Evolutionary conservation across 495 filamentous ascomycete genomes (phyloP).

Genomic region (Penicillium angulare): DNA sequence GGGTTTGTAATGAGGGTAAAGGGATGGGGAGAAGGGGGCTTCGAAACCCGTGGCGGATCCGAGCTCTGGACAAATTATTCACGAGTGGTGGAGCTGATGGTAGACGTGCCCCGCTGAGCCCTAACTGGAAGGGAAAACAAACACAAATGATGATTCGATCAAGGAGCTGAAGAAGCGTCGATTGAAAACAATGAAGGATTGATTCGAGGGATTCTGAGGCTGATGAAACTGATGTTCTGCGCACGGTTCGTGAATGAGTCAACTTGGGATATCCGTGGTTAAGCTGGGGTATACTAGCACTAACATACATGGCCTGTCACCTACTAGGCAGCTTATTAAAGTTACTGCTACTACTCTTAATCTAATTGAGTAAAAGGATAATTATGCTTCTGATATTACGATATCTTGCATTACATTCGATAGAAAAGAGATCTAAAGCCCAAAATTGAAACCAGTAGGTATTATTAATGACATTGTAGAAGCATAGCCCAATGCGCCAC

Average conservation of each 20-base stretch:
- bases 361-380: too few relatives aligned
- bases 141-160: not conserved
- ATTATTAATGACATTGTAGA: conserved; percentile 26
- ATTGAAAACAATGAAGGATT: too few relatives aligned
- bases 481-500: conserved; percentile 7
- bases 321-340: too few relatives aligned
- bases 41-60: conserved; percentile 19
- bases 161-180: not conserved
- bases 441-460: conserved; percentile 7
- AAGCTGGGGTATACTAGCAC: too few relatives aligned
- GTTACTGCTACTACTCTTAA: too few relatives aligned
- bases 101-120: conserved; percentile 32
- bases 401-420: not conserved
- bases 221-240: not conserved
- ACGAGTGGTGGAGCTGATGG: conserved; percentile 26
- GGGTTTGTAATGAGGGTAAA: conserved; percentile 6
- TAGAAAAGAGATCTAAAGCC: conserved; percentile 1
- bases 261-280: conserved; percentile 1
- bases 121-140: conserved; percentile 14
- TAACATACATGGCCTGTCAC: not conserved
- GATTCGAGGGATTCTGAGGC: not conserved
- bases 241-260: conserved; percentile 6
- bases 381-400: too few relatives aligned
- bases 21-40: conserved; percentile 23
- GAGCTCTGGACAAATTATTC: conserved; percentile 40